Base-by-base conservation (phyloP, 2,329 filamentous ascomycete genomes). In the Alternaria alternata region DNA sequence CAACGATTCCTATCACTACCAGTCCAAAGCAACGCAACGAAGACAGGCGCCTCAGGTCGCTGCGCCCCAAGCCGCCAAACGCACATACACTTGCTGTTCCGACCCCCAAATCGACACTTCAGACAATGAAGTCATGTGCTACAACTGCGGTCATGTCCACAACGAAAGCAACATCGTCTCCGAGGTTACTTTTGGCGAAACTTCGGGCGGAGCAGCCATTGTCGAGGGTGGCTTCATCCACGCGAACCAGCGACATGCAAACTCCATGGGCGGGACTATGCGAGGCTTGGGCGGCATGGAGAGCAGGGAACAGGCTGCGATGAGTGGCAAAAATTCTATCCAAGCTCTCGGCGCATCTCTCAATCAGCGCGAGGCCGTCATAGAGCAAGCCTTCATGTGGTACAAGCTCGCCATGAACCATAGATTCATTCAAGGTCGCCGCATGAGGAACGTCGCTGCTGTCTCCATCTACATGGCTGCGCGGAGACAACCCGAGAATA, bases 171-270 rank as follows among this genome's bases (percentile, higher is more conserved):
- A 96, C 73, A 97, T 98, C 64, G 94, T 97, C 59, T 88, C 93
- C 49, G 95, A 99, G 78, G 88, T 98, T 63, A 90, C 90, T 22
- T 99, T 98, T 74, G 93, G 93, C 66, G 94, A 99, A 81, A 91
- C 88, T 28, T 88, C 92, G 0, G 89, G 88, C 34, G 95, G 95
- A 71, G 93, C 92, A 49, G 94, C 94, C 53, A 87, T 96, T 51
- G 93, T 97, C 18, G 93, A 97, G 77, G 95, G 95, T 76, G 94
- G 90, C 64, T 96, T 90, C 74, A 88, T 99, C 62, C 90, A 89
- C 54, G 91, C 93, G 60, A 92, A 94, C 76, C 93, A 97, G 74
- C 92, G 91, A 24, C 89, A 92, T 71, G 90, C 91, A 30, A 88
- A 91, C 52, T 82, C 80, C 52, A 84, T 86, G 70, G 86, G 84